These are phyloP conservation scores for Ichthyophthirius multifiliis DNA, from an alignment of 169 alveolate species.

Conservation along the genomic window DNA sequence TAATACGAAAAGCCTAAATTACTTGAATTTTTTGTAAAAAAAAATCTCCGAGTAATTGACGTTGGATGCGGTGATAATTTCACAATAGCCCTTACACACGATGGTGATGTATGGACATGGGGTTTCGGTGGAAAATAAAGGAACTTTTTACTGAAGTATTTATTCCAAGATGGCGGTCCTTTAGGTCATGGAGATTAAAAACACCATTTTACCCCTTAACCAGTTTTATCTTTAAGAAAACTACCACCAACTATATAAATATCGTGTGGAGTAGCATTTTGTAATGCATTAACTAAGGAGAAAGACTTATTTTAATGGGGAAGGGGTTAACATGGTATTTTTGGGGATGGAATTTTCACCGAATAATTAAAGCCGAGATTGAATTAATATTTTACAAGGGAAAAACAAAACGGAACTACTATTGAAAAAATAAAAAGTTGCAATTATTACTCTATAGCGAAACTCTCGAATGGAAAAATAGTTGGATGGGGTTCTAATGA, in stretches of 20 bases:
- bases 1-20: constrained; percentile 19
- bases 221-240: constrained; percentile 28
- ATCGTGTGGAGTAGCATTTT: constrained; percentile 18
- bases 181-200: constrained; percentile 42
- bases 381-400: constrained; percentile 25
- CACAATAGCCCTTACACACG: constrained; percentile 42
- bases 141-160: constrained; percentile 21
- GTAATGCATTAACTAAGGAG: constrained; percentile 17
- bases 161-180: constrained; percentile 24
- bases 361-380: not conserved
- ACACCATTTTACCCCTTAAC: constrained; percentile 31
- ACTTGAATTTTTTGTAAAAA: constrained; percentile 27
- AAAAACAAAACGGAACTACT: not conserved
- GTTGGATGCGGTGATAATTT: constrained; percentile 42
- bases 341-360: constrained; percentile 39
- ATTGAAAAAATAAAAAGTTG: constrained; percentile 51
- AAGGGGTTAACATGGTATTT: constrained; percentile 36
- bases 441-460: constrained; percentile 63
- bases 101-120: constrained; percentile 69
- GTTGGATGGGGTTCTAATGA: constrained; percentile 79
- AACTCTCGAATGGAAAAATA: constrained; percentile 60
- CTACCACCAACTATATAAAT: not conserved
- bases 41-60: constrained; percentile 31
- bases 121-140: constrained; percentile 51
- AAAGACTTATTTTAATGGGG: constrained; percentile 39